Conservation (phyloP, 306 rosid species). For the Alnus rubra region DNA sequence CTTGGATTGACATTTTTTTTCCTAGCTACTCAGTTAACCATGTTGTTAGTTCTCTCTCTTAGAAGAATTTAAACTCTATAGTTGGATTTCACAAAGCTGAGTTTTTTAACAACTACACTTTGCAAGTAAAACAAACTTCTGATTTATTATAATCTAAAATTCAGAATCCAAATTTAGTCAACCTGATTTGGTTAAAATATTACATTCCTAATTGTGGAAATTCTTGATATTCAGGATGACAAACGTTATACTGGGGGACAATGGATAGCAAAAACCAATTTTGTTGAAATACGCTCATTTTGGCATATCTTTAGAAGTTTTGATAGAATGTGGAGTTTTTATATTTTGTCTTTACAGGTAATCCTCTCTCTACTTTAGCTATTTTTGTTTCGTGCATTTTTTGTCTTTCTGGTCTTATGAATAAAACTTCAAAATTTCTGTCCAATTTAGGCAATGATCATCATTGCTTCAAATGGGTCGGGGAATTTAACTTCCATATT, state of each 20-base stretch:
- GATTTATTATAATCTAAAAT: not conserved
- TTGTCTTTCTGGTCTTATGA: slow-evolving; percentile 25
- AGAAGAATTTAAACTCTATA: not conserved
- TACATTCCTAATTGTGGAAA: slow-evolving; percentile 13
- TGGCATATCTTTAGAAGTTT: slow-evolving; percentile 95
- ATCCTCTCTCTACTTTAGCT: slow-evolving; percentile 17
- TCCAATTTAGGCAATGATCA: slow-evolving; percentile 78
- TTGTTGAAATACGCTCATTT: slow-evolving; percentile 92
- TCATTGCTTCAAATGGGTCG: slow-evolving; percentile 82
- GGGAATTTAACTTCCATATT: slow-evolving; percentile 66
- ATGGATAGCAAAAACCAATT: slow-evolving; percentile 85
- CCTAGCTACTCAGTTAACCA: not conserved
- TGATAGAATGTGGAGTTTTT: slow-evolving; percentile 97
- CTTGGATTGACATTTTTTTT: not conserved
- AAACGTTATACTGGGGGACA: slow-evolving; percentile 27
- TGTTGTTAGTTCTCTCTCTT: not conserved
- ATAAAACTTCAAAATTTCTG: slow-evolving; percentile 29
- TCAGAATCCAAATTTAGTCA: not conserved
- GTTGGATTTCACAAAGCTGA: not conserved
- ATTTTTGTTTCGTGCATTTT: slow-evolving; percentile 24
- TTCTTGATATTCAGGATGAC: slow-evolving; percentile 50
- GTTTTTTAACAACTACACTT: not conserved
- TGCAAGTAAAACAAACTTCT: not conserved
- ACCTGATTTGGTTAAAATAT: slow-evolving; percentile 16
- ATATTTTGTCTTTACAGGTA: slow-evolving; percentile 87